Evolutionary conservation across 139 green algal genomes (phyloP).

Genomic region (Chlorella sorokiniana): DNA sequence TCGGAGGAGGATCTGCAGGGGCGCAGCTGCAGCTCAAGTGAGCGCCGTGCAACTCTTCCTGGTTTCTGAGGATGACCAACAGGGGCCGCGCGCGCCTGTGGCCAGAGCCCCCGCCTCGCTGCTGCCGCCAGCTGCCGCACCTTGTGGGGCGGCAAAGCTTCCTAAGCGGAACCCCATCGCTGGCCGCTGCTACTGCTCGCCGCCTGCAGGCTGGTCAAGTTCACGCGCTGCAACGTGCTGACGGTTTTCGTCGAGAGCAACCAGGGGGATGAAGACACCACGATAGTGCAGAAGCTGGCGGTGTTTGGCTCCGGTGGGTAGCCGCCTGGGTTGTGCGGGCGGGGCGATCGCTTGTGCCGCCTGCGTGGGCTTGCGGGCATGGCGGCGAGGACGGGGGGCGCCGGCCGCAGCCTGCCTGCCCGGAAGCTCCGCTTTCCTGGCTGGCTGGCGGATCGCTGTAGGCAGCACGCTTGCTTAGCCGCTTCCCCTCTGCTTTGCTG

Average conservation of each 20-base stretch:
- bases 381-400: not conserved
- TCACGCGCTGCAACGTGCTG: conserved; percentile 66
- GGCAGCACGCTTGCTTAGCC: not conserved
- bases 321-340: too few relatives aligned
- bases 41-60: not conserved
- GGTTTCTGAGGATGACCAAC: too few relatives aligned
- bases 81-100: not conserved
- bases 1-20: conserved; percentile 52
- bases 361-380: not conserved
- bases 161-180: too few relatives aligned
- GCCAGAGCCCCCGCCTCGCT: too few relatives aligned
- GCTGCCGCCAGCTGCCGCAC: too few relatives aligned
- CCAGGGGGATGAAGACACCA: conserved; percentile 69
- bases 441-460: too few relatives aligned
- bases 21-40: conserved; percentile 64
- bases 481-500: not conserved
- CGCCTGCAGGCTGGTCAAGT: conserved; percentile 78
- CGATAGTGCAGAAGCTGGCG: conserved; percentile 67
- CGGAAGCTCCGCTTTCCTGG: too few relatives aligned
- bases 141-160: too few relatives aligned
- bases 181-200: too few relatives aligned
- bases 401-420: too few relatives aligned
- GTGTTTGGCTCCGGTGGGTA: conserved; percentile 51
- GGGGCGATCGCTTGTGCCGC: not conserved
- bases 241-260: conserved; percentile 77